Base-by-base conservation (phyloP, 768 basidiomycete genomes). In the Fibroporia radiculosa region DNA sequence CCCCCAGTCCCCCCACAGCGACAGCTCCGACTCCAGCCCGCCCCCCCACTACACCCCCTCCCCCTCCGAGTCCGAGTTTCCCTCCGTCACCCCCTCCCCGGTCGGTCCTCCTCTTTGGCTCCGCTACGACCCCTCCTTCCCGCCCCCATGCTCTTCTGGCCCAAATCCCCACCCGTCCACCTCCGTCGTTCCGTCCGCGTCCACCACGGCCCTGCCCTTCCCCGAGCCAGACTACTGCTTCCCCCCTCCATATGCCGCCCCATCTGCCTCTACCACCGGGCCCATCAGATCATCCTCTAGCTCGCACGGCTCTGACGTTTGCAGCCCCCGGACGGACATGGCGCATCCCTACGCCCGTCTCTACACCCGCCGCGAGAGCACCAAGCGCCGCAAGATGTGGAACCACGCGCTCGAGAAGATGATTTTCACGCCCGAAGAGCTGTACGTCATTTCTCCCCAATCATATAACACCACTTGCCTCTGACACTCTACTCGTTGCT, bases 321-420 rank as follows among this genome's bases (percentile, higher is more conserved):
- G 44, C 6, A 42, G 39, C 20, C 42, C 42, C 33, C 49, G 7
- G 23, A 47, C 36, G 41, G 42, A 62, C 47, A 71, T 83, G 45
- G 65, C 73, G 0, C 82, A 84, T 48, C 83, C 83, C 0, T 85
- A 85, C 49, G 79, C 83, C 4, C 77, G 83, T 45, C 70, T 84
- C 8, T 74, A 77, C 50, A 79, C 80, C 3, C 80, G 78, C 57
- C 56, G 59, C 46, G 78, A 78, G 36, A 73, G 73, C 38, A 69
- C 73, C 4, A 85, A 85, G 62, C 76, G 80, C 3, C 73, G 84
- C 14, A 82, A 78, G 56, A 82, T 83, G 13, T 88, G 85, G 85
- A 82, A 80, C 39, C 85, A 85, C 50, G 76, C 78, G 1, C 73
- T 85, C 46, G 85, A 88, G 62, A 85, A 85, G 57, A 69, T 69